Evolutionary conservation across 768 basidiomycete species (phyloP), one percentile per base, ranked within the genome.

Genomic region (Tephrocybe sp.): DNA sequence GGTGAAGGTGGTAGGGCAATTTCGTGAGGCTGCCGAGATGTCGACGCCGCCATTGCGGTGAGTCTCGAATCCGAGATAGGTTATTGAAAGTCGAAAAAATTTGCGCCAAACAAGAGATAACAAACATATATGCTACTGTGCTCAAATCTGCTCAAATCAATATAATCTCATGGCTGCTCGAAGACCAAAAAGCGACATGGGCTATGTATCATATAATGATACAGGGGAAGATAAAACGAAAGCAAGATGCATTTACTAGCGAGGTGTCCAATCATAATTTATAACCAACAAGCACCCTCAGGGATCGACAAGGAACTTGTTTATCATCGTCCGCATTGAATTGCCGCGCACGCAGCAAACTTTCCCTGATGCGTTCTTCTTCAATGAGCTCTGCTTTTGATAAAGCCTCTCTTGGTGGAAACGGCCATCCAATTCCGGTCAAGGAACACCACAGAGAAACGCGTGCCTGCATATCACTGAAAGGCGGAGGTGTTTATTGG

Each of bases 321-420:
- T 73, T 58, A 45, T 84, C 83, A 51, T 84, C 79, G 33, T 70
- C 65, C 8, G 75, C 73, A 21, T 76, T 80, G 52, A 64, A 68
- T 45, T 68, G 73, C 49, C 78, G 73, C 29, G 83, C 82, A 54
- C 84, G 77, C 11, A 80, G 62, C 73, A 86, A 79, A 34, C 77
- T 79, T 22, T 78, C 77, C 52, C 82, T 76, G 33, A 82, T 64
- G 27, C 84, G 72, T 54, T 82, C 77, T 57, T 86, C 84, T 58
- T 86, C 83, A 27, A 84, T 77, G 4, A 84, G 69, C 61, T 87
- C 85, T 15, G 84, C 84, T 61, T 84, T 86, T 3, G 82, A 77
- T 40, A 86, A 64, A 8, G 83, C 79, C 44, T 85, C 84, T 44
- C 81, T 75, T 6, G 71, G 63, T 19, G 85, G 84, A 18, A 80